phyloP scores from a whole-genome alignment of 2,329 filamentous ascomycete genomes.

The Kalmusia sp. region DNA sequence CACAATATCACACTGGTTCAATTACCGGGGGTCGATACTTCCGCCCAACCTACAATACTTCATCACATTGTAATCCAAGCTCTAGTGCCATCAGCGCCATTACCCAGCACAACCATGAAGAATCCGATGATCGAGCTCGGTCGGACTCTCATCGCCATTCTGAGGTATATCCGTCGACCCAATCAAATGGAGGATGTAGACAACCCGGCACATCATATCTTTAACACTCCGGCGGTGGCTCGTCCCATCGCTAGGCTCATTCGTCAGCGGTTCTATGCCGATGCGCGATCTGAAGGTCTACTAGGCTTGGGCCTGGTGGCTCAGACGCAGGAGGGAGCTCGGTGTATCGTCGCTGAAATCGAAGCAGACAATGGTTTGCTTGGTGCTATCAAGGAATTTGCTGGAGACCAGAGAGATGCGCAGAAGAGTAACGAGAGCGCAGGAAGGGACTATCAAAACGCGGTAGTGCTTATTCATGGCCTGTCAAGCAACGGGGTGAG shows the following conservation, averaged over 20 bases:
- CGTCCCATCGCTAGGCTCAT: conserved; percentile 41
- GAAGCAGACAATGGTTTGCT: conserved; percentile 37
- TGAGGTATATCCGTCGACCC: conserved; percentile 27
- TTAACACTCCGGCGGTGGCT: conserved; percentile 37
- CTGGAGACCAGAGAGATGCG: conserved; percentile 29
- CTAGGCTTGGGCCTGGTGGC: conserved; percentile 45
- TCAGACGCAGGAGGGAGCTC: conserved; percentile 36
- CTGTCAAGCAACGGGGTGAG: conserved; percentile 42
- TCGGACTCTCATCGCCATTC: conserved; percentile 35
- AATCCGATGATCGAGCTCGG: conserved; percentile 46
- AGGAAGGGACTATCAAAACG: conserved; percentile 44
- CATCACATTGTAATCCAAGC: conserved; percentile 39
- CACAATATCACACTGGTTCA: conserved; percentile 13
- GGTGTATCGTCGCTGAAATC: conserved; percentile 35
- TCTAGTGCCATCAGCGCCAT: conserved; percentile 34
- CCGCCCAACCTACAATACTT: conserved; percentile 31
- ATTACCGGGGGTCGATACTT: conserved; percentile 19
- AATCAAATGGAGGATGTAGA: conserved; percentile 30
- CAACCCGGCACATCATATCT: conserved; percentile 31
- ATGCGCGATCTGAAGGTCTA: conserved; percentile 44
- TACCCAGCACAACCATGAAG: conserved; percentile 48
- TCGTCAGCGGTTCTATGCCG: conserved; percentile 44
- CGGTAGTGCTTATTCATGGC: conserved; percentile 44
- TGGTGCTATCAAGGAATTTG: conserved; percentile 42
- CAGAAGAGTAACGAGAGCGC: conserved; percentile 28